Base-by-base conservation (phyloP, 2,329 filamentous ascomycete species). In the Cercospora canescens region DNA sequence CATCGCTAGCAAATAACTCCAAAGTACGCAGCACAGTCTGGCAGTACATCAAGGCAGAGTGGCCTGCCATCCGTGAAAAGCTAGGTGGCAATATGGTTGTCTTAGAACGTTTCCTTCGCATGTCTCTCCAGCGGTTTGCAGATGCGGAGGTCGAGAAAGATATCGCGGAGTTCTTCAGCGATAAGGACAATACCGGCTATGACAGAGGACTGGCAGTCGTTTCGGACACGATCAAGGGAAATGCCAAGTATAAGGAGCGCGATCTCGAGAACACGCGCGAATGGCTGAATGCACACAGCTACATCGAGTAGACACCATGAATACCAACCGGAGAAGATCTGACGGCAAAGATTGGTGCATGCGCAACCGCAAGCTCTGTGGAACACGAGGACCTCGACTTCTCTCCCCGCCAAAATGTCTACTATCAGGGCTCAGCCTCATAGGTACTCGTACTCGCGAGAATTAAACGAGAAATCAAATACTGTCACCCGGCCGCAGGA, bases 121-220 rank as follows among this genome's bases (percentile, higher is more conserved):
- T 91, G 71, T 89, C 89, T 52, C 82, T 99, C 71, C 88, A 87
- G 74, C 91, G 91, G 76, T 98, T 96, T 77, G 87, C 91, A 3
- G 89, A 93, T 72, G 81, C 83, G 14, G 85, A 86, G 69, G 85
- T 88, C 16, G 86, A 92, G 68, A 84, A 88, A 70, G 93, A 97
- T 62, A 95, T 99, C 73, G 85, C 89, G 58, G 78, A 81, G 2
- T 99, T 99, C 84, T 99, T 98, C 83, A 85, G 87, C 73, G 86
- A 87, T 74, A 96, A 94, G 83, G 92, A 98, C 75, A 94, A 91
- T 18, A 88, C 88, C 74, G 91, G 89, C 57, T 98, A 94, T 79
- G 91, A 96, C 77, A 89, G 95, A 63, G 94, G 92, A 4, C 81
- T 99, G 60, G 89, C 90, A 70, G 92, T 96, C 70, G 90, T 94